Evolutionary conservation across 2,329 filamentous ascomycete genomes (phyloP), one percentile per base, ranked within the genome.

Genomic region (Colletotrichum falcatum): DNA sequence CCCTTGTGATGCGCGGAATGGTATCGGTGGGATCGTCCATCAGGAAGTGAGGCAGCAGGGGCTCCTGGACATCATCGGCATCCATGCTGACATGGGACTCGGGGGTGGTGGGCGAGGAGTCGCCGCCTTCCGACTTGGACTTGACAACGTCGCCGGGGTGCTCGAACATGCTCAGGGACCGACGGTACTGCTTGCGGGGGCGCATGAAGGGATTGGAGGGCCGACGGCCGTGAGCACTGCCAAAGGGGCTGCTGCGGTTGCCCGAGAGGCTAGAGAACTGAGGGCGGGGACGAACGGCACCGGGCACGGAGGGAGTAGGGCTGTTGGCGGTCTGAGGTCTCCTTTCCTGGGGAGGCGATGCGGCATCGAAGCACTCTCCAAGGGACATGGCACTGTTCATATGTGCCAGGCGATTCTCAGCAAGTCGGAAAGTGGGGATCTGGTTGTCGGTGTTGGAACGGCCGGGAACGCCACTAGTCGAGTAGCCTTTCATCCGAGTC

Each of bases 131-230:
- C 2, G 78, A 85, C 79, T 94, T 94, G 66, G 91, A 86, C 82
- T 94, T 94, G 84, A 97, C 92, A 65, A 98, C 87, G 78, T 98
- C 96, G 74, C 89, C 92, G 4, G 95, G 92, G 79, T 92, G 90
- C 83, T 98, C 95, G 82, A 97, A 99, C 96, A 99, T 99, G 87
- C 96, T 98, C 78, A 98, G 84, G 30, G 95, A 97, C 74, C 96
- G 91, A 71, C 96, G 91, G 78, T 95, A 95, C 79, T 96, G 93
- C 78, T 97, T 97, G 74, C 95, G 89, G 54, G 93, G 93, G 72
- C 94, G 90, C 76, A 90, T 84, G 74, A 92, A 89, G 66, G 88
- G 92, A 79, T 91, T 94, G 59, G 88, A 92, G 71, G 84, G 87
- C 74, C 95, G 94, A 73, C 94, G 90, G 66, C 91, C 83, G 75